These are phyloP conservation scores for Linnemannia zychae DNA, from an alignment of 192 early-diverging fungal species.

Conservation along the genomic window DNA sequence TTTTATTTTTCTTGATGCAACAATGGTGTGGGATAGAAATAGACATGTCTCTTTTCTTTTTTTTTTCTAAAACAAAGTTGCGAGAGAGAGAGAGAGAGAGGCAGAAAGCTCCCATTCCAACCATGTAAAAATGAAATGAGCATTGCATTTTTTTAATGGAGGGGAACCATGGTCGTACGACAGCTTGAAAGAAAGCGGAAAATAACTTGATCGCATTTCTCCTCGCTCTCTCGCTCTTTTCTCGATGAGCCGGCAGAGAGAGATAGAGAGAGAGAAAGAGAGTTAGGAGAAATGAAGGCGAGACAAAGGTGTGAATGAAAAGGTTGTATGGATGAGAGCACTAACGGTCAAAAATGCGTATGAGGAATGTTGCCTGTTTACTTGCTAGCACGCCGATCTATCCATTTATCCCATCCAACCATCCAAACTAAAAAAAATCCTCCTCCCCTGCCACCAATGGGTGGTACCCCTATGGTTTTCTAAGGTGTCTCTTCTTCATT, in stretches of 20 bases:
- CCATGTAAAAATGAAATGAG: background rate
- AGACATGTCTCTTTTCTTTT: background rate
- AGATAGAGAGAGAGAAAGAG: background rate
- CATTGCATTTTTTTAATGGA: background rate
- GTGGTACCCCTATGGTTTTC: background rate
- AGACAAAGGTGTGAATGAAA: background rate
- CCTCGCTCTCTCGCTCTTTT: background rate
- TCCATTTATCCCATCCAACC: background rate
- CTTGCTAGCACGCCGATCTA: background rate
- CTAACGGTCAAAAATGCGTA: background rate
- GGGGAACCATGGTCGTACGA: background rate
- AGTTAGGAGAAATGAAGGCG: slow-evolving; percentile 10
- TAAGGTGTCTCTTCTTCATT: background rate
- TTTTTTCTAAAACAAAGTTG: background rate
- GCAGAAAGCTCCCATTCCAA: background rate
- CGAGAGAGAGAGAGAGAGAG: background rate
- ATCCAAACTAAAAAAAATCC: background rate
- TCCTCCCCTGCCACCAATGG: too few relatives aligned
- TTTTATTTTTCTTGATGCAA: background rate
- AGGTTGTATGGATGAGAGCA: background rate
- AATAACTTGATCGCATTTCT: background rate
- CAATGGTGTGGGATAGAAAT: slow-evolving; percentile 11
- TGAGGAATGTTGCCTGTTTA: background rate
- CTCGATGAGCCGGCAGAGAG: background rate
- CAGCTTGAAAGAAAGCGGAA: background rate